Evolutionary conservation across 2,329 filamentous ascomycete species (phyloP), one percentile per base, ranked within the genome.

Genomic region (Claviceps arundinis): DNA sequence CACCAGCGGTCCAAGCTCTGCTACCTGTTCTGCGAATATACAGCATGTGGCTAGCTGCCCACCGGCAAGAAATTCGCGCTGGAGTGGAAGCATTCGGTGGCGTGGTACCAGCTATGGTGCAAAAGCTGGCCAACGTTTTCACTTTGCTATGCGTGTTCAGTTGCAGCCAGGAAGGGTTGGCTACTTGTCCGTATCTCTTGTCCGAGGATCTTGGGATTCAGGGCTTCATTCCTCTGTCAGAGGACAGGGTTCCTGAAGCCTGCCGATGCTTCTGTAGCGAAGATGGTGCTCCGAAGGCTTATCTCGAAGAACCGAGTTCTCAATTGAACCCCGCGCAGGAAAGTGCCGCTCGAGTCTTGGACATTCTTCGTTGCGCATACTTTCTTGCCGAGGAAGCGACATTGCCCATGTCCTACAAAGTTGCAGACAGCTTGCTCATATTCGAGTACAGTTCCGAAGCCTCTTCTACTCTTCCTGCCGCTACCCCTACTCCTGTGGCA

Each of bases 1-100:
- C 66, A 11, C 57, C 68, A 8, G 58, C 65, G 6, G 60, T 73
- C 14, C 67, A 68, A 53, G 70, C 65, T n/a, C 63, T 74, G n/a
- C 61, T 81, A 4, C 73, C 75, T 1, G 65, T 78, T 14, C 61
- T 78, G 50, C 74, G 77, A n/a, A 61, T 78, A 24, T 80, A 75
- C 55, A 65, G 74, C 52, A 70, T 75, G 46, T 81, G 77, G 77
- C 65, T 80, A 2, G 73, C 72, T 50, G 68, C 70, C 16, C 70
- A 68, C 47, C 68, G 71, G 30, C 60, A 63, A 9, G 74, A 78
- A 53, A 59, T 78, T 5, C 68, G 74, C 53, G 62, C 65, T n/a
- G 73, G 71, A 51, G 65, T 69, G 47, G 65, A 70, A 34, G 68
- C 71, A 45, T 66, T 78, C 34, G 71, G 72, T 42, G 66, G 68